Conservation (phyloP, 2,329 filamentous ascomycete genomes). For the Apiospora arundinis region DNA sequence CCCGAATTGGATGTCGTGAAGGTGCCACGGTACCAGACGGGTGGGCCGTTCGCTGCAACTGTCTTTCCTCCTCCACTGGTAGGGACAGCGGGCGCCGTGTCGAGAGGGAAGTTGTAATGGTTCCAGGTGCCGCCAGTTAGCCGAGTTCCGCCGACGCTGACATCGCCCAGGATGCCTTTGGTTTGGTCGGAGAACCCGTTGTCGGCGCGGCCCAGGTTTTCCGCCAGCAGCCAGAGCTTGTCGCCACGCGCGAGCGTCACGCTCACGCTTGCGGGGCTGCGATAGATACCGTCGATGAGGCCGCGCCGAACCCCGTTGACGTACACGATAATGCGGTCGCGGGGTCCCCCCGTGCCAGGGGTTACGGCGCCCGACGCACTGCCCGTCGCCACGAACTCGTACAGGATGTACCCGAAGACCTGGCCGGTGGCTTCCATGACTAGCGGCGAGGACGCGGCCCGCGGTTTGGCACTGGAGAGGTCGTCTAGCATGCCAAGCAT, state of each 20-base stretch:
- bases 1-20: slow-evolving; percentile 39
- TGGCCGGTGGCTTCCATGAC: slow-evolving; percentile 55
- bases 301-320: slow-evolving; percentile 49
- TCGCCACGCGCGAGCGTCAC: slow-evolving; percentile 47
- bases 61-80: background rate
- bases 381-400: slow-evolving; percentile 43
- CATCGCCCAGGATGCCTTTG: slow-evolving; percentile 53
- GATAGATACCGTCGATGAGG: slow-evolving; percentile 54
- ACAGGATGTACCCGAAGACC: slow-evolving; percentile 51
- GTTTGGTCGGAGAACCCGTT: slow-evolving; percentile 48
- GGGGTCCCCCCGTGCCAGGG: slow-evolving; percentile 48
- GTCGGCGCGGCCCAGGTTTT: slow-evolving; percentile 58
- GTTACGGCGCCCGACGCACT: slow-evolving; percentile 41
- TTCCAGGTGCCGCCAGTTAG: slow-evolving; percentile 44
- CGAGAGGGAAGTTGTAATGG: slow-evolving; percentile 46
- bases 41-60: slow-evolving; percentile 30
- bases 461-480: slow-evolving; percentile 32
- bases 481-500: slow-evolving; percentile 46
- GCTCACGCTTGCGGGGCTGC: slow-evolving; percentile 43
- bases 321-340: slow-evolving; percentile 53
- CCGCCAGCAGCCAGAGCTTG: slow-evolving; percentile 50
- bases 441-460: slow-evolving; percentile 37
- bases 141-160: slow-evolving; percentile 44
- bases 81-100: slow-evolving; percentile 30
- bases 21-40: slow-evolving; percentile 38